Percentiles rank a stretch among this genome's conserved stretches.
phyloP scores from a whole-genome alignment of 2,329 filamentous ascomycete genomes.

The Dactylellina drechsleri region DNA sequence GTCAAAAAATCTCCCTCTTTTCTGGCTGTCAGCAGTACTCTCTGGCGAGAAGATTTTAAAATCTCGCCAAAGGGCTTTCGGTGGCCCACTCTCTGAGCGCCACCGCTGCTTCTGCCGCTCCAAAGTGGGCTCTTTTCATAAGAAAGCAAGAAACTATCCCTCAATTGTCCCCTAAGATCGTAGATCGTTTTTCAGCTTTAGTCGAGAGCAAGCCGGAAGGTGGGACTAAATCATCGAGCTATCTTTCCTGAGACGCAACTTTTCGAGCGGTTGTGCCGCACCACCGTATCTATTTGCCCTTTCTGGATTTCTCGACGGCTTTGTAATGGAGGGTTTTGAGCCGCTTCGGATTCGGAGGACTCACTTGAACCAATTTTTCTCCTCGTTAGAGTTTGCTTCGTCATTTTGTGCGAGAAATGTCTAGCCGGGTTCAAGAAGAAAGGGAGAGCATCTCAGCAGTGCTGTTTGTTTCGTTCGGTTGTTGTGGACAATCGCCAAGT shows the following conservation, averaged over 20 bases:
- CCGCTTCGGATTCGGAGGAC: neutral
- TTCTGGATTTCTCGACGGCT: neutral
- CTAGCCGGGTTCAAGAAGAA: too few species aligned
- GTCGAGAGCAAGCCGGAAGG: too few species aligned
- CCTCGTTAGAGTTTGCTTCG: too few species aligned
- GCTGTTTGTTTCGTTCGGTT: too few species aligned
- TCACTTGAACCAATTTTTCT: too few species aligned
- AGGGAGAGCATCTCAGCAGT: too few species aligned
- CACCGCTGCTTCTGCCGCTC: slow-evolving; percentile 18
- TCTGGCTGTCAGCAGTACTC: slow-evolving; percentile 2
- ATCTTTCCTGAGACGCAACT: neutral
- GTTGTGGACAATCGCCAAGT: too few species aligned
- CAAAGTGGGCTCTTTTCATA: slow-evolving; percentile 9
- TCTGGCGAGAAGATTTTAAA: slow-evolving; percentile 12
- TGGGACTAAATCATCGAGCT: neutral
- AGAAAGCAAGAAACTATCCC: slow-evolving; percentile 3
- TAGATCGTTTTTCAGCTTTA: neutral
- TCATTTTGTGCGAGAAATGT: too few species aligned
- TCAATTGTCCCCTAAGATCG: neutral
- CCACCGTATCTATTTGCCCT: neutral
- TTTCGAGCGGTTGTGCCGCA: neutral
- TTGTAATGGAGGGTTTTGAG: neutral
- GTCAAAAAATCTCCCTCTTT: neutral
- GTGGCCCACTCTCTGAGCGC: slow-evolving; percentile 17
- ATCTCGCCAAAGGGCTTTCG: slow-evolving; percentile 10